Percentiles rank a stretch among this genome's conserved stretches.
phyloP scores from a whole-genome alignment of 768 basidiomycete species.

The Russula olivacea region DNA sequence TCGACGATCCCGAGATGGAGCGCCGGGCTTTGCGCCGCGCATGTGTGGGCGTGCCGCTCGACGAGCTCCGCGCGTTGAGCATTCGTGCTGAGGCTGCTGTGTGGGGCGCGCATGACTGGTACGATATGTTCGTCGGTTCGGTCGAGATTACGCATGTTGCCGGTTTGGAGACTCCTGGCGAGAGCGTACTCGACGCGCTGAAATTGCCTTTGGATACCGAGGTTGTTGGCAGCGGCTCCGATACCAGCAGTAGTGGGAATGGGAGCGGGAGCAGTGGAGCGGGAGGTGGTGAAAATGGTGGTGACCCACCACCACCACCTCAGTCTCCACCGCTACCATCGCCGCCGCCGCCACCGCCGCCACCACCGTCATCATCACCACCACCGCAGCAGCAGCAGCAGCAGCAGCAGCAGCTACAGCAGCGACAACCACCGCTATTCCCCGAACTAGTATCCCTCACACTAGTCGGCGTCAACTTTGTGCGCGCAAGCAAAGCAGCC shows the following conservation, averaged over 20 bases:
- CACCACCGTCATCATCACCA: background rate
- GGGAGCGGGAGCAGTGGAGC: background rate
- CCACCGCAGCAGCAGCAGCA: background rate
- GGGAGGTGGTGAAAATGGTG: background rate
- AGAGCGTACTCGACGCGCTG: slow-evolving; percentile 18
- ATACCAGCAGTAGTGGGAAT: too few relatives aligned
- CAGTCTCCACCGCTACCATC: background rate
- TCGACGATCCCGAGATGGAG: slow-evolving; percentile 12
- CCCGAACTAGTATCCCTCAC: slow-evolving; percentile 17
- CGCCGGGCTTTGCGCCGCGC: slow-evolving; percentile 7
- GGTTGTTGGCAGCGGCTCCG: too few relatives aligned
- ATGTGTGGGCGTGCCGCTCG: slow-evolving; percentile 2
- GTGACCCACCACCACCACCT: background rate
- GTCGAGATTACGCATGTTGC: slow-evolving; percentile 15
- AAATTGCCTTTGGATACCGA: background rate
- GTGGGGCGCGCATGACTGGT: slow-evolving; percentile 13
- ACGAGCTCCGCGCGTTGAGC: slow-evolving; percentile 10
- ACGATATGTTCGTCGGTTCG: slow-evolving; percentile 1
- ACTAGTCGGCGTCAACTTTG: slow-evolving; percentile 10
- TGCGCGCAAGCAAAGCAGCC: slow-evolving; percentile 1
- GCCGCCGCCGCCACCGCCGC: background rate
- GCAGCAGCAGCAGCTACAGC: background rate
- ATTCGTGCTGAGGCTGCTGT: slow-evolving; percentile 7
- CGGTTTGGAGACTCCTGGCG: slow-evolving; percentile 1
- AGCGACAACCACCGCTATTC: background rate